These are phyloP conservation scores for Apiotrichum mycotoxinovorans DNA, from an alignment of 1,284 basidiomycete species.

Conservation along the genomic window DNA sequence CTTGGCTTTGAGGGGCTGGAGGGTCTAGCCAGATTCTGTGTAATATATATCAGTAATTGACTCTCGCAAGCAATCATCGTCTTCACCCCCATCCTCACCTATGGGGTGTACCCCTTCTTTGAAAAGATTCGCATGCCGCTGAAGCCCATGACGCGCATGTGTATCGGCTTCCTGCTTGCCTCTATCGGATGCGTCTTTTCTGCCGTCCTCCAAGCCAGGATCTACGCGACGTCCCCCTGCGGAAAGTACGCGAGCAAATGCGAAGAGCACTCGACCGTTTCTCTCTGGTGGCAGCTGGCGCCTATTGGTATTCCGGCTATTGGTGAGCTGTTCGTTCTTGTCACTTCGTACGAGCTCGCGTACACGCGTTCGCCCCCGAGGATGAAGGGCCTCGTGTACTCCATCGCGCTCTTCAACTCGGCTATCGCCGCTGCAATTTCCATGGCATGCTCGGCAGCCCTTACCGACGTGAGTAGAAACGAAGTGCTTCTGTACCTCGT, in stretches of 20 bases:
- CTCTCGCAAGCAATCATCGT: background rate
- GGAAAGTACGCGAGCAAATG: constrained; percentile 49
- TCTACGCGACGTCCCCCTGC: constrained; percentile 51
- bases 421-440: constrained; percentile 52
- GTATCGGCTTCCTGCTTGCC: constrained; percentile 41
- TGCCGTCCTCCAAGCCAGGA: constrained; percentile 52
- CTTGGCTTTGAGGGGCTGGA: no score
- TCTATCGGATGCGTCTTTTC: constrained; percentile 49
- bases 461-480: constrained; percentile 32
- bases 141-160: constrained; percentile 37
- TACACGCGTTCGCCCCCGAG: constrained; percentile 51
- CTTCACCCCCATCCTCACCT: constrained; percentile 47
- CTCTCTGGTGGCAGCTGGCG: constrained; percentile 51
- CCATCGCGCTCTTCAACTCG: constrained; percentile 49
- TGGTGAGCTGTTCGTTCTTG: constrained; percentile 53
- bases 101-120: constrained; percentile 50
- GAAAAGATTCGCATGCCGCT: constrained; percentile 40
- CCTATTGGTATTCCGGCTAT: constrained; percentile 52
- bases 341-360: constrained; percentile 53
- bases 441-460: constrained; percentile 32
- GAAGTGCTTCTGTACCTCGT: no score
- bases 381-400: constrained; percentile 50
- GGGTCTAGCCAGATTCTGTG: no score
- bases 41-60: background rate
- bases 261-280: constrained; percentile 18